Evolutionary conservation across 352 stramenopile genomes (phyloP).

Genomic region (Halophytophthora polymorphica): DNA sequence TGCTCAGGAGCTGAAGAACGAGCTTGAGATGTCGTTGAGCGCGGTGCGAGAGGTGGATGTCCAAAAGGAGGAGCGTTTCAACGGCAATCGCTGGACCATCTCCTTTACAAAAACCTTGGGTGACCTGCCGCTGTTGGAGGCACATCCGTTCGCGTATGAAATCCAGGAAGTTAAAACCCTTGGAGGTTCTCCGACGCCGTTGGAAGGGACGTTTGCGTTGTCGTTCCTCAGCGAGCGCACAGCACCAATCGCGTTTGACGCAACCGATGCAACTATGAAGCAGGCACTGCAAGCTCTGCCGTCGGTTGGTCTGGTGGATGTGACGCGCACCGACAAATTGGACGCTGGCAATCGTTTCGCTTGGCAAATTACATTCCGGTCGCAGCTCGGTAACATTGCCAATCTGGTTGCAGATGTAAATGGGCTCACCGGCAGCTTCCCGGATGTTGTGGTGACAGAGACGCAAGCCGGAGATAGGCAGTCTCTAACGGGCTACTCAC

Average conservation of each 20-base stretch:
- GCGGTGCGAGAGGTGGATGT: constrained; percentile 69
- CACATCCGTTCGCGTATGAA: constrained; percentile 89
- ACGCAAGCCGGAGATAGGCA: constrained; percentile 58
- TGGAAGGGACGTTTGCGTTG: constrained; percentile 90
- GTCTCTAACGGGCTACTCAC: constrained; percentile 79
- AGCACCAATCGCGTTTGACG: constrained; percentile 81
- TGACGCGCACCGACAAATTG: constrained; percentile 68
- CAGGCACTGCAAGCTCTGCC: constrained; percentile 84
- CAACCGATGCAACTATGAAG: constrained; percentile 81
- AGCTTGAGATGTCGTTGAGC: constrained; percentile 68
- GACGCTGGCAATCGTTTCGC: constrained; percentile 81
- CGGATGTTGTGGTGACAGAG: constrained; percentile 53
- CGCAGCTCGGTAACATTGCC: constrained; percentile 75
- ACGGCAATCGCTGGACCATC: constrained; percentile 91
- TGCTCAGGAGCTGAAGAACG: constrained; percentile 74
- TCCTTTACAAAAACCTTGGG: constrained; percentile 95
- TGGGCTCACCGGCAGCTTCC: constrained; percentile 57
- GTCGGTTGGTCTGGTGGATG: constrained; percentile 88
- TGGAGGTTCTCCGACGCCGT: constrained; percentile 90
- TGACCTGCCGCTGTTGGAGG: constrained; percentile 90
- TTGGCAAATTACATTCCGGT: constrained; percentile 94
- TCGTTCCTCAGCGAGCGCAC: constrained; percentile 80
- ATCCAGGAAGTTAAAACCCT: constrained; percentile 91
- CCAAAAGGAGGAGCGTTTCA: constrained; percentile 60
- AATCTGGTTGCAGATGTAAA: constrained; percentile 46